Evolutionary conservation across 2,329 filamentous ascomycete species (phyloP), one percentile per base, ranked within the genome.

Genomic region (Orbilia brochopaga): DNA sequence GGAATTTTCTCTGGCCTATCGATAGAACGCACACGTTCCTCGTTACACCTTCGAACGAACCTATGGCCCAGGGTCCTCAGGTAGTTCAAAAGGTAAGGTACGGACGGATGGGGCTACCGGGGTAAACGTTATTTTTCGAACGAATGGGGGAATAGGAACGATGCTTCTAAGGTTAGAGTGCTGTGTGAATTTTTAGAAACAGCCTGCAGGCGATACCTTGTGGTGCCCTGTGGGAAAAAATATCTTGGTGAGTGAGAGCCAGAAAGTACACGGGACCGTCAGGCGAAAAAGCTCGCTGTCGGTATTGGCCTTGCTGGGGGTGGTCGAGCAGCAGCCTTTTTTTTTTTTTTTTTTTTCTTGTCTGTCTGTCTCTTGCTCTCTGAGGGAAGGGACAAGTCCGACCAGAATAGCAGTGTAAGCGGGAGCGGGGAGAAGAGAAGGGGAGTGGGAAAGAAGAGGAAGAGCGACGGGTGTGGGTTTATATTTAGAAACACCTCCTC

Each of bases 171-270:
- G 65, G 65, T 69, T 62, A 69, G 65, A 69, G 65, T 69, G 65
- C 65, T 69, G 65, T 69, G 57, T 69, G 65, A 69, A 69, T 69
- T 70, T 70, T 63, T 70, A 70, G 66, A 70, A 70, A 70, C 66
- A 70, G 35, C 58, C 55, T 70, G 66, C 66, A 70, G 66, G 59
- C 58, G 57, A 70, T 55, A 70, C 57, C 57, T 70, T 70, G 66
- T 69, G 57, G 65, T 37, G 32, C 59, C 64, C 57, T 69, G 60
- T 60, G 60, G 61, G 54, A 57, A 61, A 56, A 53, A 32, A 21
- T 62, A 69, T 32, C 40, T 40, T 58, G 55, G 40, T n/a, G 8
- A 60, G 48, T 2, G 55, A 30, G 55, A 30, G 48, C 11, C 7
- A 50, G 46, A 50, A 6, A 50, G 46, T 15, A 23, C 46, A 50